Conservation (phyloP, 2,329 filamentous ascomycete genomes). For the Aspergillus piperis region DNA sequence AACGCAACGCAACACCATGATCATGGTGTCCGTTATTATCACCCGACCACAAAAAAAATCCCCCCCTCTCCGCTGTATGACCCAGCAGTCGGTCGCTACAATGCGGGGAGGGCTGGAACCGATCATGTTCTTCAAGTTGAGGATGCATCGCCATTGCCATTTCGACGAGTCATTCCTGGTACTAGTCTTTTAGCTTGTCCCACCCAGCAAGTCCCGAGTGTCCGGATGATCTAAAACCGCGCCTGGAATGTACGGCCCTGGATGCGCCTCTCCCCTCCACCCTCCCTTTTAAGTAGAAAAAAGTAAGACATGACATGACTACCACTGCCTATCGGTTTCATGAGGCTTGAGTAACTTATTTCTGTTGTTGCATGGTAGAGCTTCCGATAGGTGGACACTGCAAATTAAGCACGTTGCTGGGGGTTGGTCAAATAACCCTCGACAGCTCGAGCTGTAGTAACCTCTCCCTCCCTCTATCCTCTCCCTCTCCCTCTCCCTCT, state of each 20-base stretch:
- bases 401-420: slow-evolving; percentile 1
- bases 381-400: slow-evolving; percentile 2
- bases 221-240: slow-evolving; percentile 27
- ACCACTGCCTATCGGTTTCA: slow-evolving; percentile 4
- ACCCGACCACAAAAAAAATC: neutral
- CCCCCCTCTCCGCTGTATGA: neutral
- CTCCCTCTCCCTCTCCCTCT: too few species aligned
- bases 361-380: neutral
- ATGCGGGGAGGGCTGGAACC: slow-evolving; percentile 5
- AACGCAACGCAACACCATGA: neutral
- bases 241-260: slow-evolving; percentile 16
- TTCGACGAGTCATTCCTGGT: slow-evolving; percentile 12
- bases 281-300: too few species aligned
- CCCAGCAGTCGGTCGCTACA: neutral
- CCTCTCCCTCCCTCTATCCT: too few species aligned
- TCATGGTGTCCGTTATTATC: neutral
- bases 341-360: neutral
- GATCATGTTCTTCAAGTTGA: slow-evolving; percentile 16
- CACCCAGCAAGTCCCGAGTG: slow-evolving; percentile 22
- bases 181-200: slow-evolving; percentile 17
- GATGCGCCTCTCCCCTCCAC: neutral
- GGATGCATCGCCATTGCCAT: slow-evolving; percentile 8
- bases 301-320: slow-evolving; percentile 8
- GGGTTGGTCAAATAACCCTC: slow-evolving; percentile 4
- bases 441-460: neutral